phyloP scores from a whole-genome alignment of 768 basidiomycete species.

The Cyathus striatus region DNA sequence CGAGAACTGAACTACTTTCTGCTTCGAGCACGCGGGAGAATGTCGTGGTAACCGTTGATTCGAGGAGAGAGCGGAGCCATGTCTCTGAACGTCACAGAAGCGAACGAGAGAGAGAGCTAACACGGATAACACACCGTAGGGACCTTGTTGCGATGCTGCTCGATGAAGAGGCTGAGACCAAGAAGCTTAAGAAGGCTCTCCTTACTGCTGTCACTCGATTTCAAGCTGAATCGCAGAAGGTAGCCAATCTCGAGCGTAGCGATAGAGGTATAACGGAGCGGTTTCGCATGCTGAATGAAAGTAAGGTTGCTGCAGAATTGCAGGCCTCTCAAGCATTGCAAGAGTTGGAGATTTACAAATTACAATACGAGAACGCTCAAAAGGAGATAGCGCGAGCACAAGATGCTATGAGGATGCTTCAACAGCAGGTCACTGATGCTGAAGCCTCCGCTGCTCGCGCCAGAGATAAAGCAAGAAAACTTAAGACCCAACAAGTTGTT shows the following conservation, averaged over 20 bases:
- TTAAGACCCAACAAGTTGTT: conserved; percentile 46
- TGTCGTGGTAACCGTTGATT: conserved; percentile 1
- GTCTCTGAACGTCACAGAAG: conserved; percentile 7
- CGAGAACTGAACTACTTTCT: conserved; percentile 17
- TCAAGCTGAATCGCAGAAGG: conserved; percentile 27
- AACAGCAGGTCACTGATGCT: conserved; percentile 52
- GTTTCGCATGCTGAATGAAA: conserved; percentile 29
- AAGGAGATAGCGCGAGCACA: conserved; percentile 51
- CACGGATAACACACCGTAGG: conserved; percentile 15
- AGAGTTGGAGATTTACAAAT: conserved; percentile 31
- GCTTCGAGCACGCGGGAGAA: conserved; percentile 4
- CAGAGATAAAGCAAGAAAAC: conserved; percentile 41
- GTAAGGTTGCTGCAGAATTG: conserved; percentile 26
- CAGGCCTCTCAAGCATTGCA: conserved; percentile 29
- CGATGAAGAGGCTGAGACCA: conserved; percentile 28
- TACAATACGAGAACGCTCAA: conserved; percentile 34
- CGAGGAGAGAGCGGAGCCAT: conserved; percentile 1
- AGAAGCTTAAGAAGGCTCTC: conserved; percentile 27
- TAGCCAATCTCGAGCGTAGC: conserved; percentile 25
- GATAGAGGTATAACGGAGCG: conserved; percentile 25
- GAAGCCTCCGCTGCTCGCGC: conserved; percentile 49
- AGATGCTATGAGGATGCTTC: conserved; percentile 39
- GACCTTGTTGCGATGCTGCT: conserved; percentile 24
- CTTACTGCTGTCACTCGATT: conserved; percentile 28
- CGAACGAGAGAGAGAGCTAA: conserved; percentile 13